A percentile compares a stretch with the other conserved stretches of the same genome.
These are phyloP conservation scores for Rubroshorea leprosula DNA, from an alignment of 345 rosid genomes.

Conservation along the genomic window DNA sequence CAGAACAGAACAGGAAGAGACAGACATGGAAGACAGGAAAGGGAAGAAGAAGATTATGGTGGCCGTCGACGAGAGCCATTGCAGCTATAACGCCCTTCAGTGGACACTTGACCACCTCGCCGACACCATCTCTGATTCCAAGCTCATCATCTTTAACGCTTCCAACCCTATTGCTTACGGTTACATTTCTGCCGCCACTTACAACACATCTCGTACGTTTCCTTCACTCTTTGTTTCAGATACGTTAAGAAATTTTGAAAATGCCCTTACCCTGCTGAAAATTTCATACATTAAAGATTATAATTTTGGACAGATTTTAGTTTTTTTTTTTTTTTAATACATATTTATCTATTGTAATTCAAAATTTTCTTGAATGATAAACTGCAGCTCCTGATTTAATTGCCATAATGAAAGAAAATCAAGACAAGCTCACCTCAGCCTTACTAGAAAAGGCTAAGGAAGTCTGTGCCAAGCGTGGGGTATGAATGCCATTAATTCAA, in stretches of 20 bases:
- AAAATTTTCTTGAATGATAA: too few species aligned
- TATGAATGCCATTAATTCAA: neutral
- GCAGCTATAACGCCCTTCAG: conserved; percentile 50
- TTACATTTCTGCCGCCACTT: conserved; percentile 52
- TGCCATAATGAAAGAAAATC: conserved; percentile 38
- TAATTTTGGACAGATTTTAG: neutral
- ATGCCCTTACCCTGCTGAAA: too few species aligned
- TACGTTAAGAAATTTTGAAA: too few species aligned
- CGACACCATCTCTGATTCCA: conserved; percentile 34
- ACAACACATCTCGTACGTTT: conserved; percentile 46
- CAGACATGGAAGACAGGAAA: conserved; percentile 10
- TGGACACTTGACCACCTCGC: conserved; percentile 53
- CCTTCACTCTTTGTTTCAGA: neutral
- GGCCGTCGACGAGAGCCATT: conserved; percentile 75
- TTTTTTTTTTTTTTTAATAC: too few species aligned
- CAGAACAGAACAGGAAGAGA: too few species aligned
- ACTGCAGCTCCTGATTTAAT: conserved; percentile 53
- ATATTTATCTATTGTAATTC: too few species aligned
- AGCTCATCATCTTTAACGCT: conserved; percentile 52
- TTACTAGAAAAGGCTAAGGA: conserved; percentile 39
- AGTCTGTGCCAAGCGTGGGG: conserved; percentile 50
- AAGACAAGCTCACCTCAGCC: conserved; percentile 29
- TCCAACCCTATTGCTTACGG: conserved; percentile 35
- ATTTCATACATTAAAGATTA: too few species aligned
- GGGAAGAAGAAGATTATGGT: conserved; percentile 66